Conservation (phyloP, 2,329 filamentous ascomycete species). For the Xylariaceae sp. region DNA sequence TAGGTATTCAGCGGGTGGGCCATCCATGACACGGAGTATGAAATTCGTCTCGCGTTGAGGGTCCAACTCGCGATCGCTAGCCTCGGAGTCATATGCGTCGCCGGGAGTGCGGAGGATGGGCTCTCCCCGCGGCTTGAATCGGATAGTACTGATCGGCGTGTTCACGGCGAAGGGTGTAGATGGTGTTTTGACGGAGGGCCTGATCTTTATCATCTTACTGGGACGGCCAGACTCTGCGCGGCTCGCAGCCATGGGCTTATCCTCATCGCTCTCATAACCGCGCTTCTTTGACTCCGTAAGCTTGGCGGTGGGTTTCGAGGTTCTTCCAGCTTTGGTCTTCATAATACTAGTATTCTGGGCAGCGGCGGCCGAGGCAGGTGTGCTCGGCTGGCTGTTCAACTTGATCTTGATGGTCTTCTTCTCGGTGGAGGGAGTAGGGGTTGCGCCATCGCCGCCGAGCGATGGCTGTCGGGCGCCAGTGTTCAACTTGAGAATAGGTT, state of each 20-base stretch:
- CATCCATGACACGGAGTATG: constrained; percentile 79
- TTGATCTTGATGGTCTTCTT: constrained; percentile 33
- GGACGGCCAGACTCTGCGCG: constrained; percentile 28
- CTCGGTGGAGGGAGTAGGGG: constrained; percentile 21
- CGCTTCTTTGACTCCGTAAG: constrained; percentile 54
- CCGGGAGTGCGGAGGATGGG: constrained; percentile 64
- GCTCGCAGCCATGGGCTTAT: constrained; percentile 26
- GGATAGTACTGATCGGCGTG: constrained; percentile 33
- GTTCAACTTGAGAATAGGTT: constrained; percentile 26
- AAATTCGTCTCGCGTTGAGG: constrained; percentile 87
- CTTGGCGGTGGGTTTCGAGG: constrained; percentile 52
- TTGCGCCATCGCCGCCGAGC: constrained; percentile 17
- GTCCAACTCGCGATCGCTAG: constrained; percentile 80
- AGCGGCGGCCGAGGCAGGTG: constrained; percentile 19
- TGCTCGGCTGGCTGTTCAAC: constrained; percentile 23
- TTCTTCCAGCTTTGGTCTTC: constrained; percentile 54
- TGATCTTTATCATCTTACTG: constrained; percentile 49
- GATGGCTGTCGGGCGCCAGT: constrained; percentile 21
- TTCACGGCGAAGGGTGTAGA: constrained; percentile 23
- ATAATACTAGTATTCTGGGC: constrained; percentile 16
- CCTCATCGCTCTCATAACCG: constrained; percentile 45
- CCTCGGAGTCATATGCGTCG: constrained; percentile 93
- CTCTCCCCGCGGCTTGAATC: constrained; percentile 60
- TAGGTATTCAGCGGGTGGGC: constrained; percentile 78
- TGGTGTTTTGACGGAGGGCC: constrained; percentile 25